These are phyloP conservation scores for Penicillium steckii DNA, from an alignment of 495 filamentous ascomycete genomes.

Conservation along the genomic window DNA sequence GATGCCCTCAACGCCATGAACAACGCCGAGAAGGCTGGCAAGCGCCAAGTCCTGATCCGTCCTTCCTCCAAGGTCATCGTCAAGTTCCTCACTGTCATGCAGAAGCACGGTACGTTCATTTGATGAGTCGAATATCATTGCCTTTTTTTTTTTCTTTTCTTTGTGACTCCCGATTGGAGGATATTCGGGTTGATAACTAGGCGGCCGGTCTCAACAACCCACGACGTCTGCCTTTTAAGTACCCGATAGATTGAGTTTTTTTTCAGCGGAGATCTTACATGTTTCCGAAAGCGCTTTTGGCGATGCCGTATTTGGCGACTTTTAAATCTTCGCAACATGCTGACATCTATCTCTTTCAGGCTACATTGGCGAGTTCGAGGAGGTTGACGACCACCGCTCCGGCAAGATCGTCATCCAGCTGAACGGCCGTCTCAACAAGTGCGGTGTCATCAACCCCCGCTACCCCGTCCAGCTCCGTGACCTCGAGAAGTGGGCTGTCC, in stretches of 20 bases:
- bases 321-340: slow-evolving; percentile 91
- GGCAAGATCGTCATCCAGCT: slow-evolving; percentile 98
- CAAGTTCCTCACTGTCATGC: slow-evolving; percentile 98
- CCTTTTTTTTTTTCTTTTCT: slow-evolving; percentile 1
- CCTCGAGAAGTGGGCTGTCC: slow-evolving; percentile 98
- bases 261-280: slow-evolving; percentile 86
- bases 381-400: slow-evolving; percentile 98
- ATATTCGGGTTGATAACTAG: slow-evolving; percentile 99
- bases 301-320: slow-evolving; percentile 69
- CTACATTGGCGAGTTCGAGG: slow-evolving; percentile 99
- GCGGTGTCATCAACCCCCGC: slow-evolving; percentile 95
- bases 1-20: slow-evolving; percentile 99
- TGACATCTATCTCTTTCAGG: slow-evolving; percentile 61
- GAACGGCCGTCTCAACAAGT: slow-evolving; percentile 95
- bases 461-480: slow-evolving; percentile 98
- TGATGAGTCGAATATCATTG: neutral
- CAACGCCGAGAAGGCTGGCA: slow-evolving; percentile 99
- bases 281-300: slow-evolving; percentile 60
- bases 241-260: slow-evolving; percentile 76
- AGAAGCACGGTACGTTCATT: slow-evolving; percentile 86
- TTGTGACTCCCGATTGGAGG: slow-evolving; percentile 6
- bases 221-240: slow-evolving; percentile 99
- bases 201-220: slow-evolving; percentile 73
- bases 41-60: slow-evolving; percentile 96
- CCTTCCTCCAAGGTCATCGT: slow-evolving; percentile 98